These are phyloP conservation scores for Gastrodia elata DNA, from an alignment of 106 monocot genomes.

Conservation along the genomic window DNA sequence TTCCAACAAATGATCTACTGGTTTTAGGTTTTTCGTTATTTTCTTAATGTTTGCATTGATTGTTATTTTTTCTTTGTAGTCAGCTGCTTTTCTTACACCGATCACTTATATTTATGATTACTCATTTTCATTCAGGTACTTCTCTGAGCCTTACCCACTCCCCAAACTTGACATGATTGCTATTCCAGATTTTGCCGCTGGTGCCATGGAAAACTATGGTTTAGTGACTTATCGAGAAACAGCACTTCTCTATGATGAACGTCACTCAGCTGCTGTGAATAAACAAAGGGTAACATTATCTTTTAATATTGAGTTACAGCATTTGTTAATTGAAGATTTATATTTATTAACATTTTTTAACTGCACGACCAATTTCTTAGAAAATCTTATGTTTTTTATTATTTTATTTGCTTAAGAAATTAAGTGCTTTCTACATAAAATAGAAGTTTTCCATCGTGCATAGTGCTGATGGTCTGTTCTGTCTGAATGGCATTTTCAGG, in stretches of 20 bases:
- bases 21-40: not conserved
- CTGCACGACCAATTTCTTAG: not conserved
- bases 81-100: not conserved
- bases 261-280: conserved; percentile 61
- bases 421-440: not conserved
- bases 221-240: conserved; percentile 85
- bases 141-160: conserved; percentile 68
- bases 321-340: not conserved
- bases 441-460: not conserved
- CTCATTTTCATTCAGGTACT: conserved; percentile 41
- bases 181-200: conserved; percentile 95
- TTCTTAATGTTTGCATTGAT: too few species aligned
- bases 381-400: not conserved
- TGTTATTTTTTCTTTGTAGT: not conserved
- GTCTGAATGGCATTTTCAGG: conserved; percentile 27
- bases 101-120: not conserved
- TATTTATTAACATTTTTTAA: not conserved
- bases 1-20: not conserved
- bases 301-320: not conserved
- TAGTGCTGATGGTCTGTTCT: not conserved
- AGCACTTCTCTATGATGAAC: conserved; percentile 77
- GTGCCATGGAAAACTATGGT: conserved; percentile 98
- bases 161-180: conserved; percentile 98
- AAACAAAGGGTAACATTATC: conserved; percentile 60
- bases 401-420: not conserved